Conservation (phyloP, 2,329 filamentous ascomycete species). For the Rhynchosporium graminicola region DNA sequence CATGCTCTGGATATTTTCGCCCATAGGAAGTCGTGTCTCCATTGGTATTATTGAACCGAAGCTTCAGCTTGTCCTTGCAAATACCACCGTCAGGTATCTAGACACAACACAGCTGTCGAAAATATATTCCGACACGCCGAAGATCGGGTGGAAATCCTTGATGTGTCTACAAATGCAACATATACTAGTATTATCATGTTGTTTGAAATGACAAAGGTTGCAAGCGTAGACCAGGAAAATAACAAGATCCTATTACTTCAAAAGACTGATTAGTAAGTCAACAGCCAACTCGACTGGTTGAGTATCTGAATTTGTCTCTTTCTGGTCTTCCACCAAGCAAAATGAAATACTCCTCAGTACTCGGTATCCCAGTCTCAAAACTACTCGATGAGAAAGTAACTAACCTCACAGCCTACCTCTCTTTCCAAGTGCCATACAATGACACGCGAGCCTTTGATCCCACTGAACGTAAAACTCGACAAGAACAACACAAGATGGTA, state of each 20-base stretch:
- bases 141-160: background rate
- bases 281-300: background rate
- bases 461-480: background rate
- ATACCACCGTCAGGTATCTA: constrained; percentile 1
- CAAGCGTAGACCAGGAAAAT: constrained; percentile 19
- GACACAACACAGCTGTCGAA: constrained; percentile 4
- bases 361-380: background rate
- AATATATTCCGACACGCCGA: background rate
- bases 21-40: constrained; percentile 25
- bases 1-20: constrained; percentile 25
- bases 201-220: constrained; percentile 1
- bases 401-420: background rate
- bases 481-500: background rate
- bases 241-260: constrained; percentile 19
- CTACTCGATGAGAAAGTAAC: too few relatives aligned
- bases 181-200: background rate
- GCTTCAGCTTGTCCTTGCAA: background rate
- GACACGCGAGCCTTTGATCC: background rate
- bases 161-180: background rate
- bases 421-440: background rate
- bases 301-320: background rate
- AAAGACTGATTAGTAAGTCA: background rate
- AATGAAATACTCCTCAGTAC: background rate
- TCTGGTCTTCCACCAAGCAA: background rate
- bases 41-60: background rate